Evolutionary conservation across 495 filamentous ascomycete species (phyloP).

Genomic region (Aspergillus sclerotiicarbonarius): DNA sequence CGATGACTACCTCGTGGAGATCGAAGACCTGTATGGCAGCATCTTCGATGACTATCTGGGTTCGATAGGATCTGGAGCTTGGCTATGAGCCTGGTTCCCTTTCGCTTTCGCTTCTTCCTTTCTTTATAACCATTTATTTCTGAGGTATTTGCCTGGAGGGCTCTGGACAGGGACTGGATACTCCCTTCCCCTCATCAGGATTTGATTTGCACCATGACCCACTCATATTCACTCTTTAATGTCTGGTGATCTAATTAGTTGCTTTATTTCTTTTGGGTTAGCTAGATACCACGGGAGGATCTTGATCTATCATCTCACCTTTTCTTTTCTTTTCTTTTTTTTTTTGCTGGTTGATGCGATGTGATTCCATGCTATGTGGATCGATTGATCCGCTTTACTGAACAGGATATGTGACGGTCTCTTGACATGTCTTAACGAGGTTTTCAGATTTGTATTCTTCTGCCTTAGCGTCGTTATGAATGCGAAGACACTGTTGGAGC

Average conservation of each 20-base stretch:
- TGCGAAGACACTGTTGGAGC: background rate
- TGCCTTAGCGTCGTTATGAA: background rate
- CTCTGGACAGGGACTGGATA: conserved; percentile 23
- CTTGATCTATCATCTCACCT: conserved; percentile 7
- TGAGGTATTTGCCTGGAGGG: conserved; percentile 2
- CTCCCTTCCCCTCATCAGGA: conserved; percentile 9
- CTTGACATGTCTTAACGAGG: background rate
- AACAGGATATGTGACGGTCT: conserved; percentile 15
- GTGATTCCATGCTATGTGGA: background rate
- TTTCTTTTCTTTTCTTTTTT: conserved; percentile 8
- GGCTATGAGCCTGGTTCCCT: conserved; percentile 36
- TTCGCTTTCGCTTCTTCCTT: background rate
- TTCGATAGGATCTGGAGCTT: conserved; percentile 33
- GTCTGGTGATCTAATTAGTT: conserved; percentile 8
- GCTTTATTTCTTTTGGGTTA: conserved; percentile 5
- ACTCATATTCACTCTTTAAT: conserved; percentile 28
- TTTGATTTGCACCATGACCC: conserved; percentile 17
- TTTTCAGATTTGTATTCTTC: conserved; percentile 5
- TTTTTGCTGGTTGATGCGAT: conserved; percentile 9
- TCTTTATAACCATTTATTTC: background rate
- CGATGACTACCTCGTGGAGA: conserved; percentile 81
- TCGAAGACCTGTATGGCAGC: conserved; percentile 64
- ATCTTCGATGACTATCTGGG: conserved; percentile 48
- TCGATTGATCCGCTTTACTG: background rate
- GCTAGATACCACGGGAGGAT: conserved; percentile 26